Conservation (phyloP, 2,329 filamentous ascomycete species). For the Nakataea oryzae region DNA sequence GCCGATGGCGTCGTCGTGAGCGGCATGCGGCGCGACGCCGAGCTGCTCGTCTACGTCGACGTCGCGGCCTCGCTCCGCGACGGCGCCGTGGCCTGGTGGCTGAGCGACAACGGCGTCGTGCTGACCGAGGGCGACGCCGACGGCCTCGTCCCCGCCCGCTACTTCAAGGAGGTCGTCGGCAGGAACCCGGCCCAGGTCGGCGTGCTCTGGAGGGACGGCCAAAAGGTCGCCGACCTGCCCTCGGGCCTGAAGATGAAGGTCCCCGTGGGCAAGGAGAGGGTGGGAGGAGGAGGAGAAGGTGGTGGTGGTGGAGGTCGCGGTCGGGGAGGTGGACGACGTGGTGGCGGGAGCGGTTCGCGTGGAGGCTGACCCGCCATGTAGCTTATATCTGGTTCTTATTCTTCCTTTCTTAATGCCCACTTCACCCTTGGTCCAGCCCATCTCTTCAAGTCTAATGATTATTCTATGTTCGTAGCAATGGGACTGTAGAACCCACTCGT, state of each 20-base stretch:
- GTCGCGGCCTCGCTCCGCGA: conserved; percentile 54
- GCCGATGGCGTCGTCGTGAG: conserved; percentile 45
- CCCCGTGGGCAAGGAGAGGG: conserved; percentile 38
- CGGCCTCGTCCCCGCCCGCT: conserved; percentile 53
- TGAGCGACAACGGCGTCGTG: conserved; percentile 69
- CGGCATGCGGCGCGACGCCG: conserved; percentile 70
- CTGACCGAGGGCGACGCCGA: conserved; percentile 48
- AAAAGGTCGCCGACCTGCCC: conserved; percentile 57
- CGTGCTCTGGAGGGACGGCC: conserved; percentile 61
- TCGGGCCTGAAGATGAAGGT: conserved; percentile 37
- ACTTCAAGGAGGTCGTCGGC: conserved; percentile 63
- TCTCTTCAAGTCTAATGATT: not conserved
- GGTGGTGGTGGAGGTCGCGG: not conserved
- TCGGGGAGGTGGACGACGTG: not conserved
- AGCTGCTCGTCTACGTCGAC: conserved; percentile 71
- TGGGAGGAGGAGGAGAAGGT: not conserved
- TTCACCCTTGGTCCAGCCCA: no score
- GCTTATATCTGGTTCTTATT: not conserved
- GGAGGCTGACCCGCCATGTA: not conserved
- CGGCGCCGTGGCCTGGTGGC: conserved; percentile 59
- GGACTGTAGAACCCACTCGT: not conserved
- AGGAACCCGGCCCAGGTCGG: conserved; percentile 44
- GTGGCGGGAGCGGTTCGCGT: not conserved
- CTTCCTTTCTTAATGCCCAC: no score
- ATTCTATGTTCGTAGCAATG: not conserved